phyloP scores from a whole-genome alignment of 108 stramenopile species.

The Pseudonitzschia pungens region DNA sequence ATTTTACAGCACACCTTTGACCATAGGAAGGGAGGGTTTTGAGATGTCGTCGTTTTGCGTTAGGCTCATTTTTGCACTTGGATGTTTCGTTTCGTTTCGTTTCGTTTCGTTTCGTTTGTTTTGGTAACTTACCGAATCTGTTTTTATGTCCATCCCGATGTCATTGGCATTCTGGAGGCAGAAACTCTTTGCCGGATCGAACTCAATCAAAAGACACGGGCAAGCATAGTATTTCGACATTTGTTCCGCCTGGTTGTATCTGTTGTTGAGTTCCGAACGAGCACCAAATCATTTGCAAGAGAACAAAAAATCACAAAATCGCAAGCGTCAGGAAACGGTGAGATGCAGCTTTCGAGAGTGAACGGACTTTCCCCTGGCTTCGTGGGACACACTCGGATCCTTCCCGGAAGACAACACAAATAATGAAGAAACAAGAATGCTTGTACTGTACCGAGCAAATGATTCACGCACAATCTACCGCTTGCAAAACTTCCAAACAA shows the following conservation, averaged over 20 bases:
- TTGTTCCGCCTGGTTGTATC: slow-evolving; percentile 80
- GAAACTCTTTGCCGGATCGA: slow-evolving; percentile 91
- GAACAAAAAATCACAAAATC: neutral
- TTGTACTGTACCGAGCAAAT: no score
- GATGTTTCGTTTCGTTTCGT: neutral
- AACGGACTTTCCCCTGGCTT: no score
- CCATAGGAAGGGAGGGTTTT: neutral
- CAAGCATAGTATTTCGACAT: slow-evolving; percentile 92
- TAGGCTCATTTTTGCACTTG: neutral
- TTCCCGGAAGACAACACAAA: neutral
- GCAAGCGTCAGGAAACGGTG: neutral
- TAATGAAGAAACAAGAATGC: no score
- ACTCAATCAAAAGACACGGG: slow-evolving; percentile 92
- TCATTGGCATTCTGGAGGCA: slow-evolving; percentile 80
- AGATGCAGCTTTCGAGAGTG: no score
- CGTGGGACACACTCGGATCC: neutral
- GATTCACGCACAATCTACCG: slow-evolving; percentile 89
- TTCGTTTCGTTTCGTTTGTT: neutral
- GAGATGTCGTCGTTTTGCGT: neutral
- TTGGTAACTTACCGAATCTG: slow-evolving; percentile 47
- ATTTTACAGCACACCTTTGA: slow-evolving; percentile 70
- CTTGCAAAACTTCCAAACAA: slow-evolving; percentile 91
- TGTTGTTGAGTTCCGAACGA: neutral
- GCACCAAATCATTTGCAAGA: neutral
- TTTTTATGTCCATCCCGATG: slow-evolving; percentile 80